phyloP scores from a whole-genome alignment of 163 green algal species.

The Chlorella variabilis region DNA sequence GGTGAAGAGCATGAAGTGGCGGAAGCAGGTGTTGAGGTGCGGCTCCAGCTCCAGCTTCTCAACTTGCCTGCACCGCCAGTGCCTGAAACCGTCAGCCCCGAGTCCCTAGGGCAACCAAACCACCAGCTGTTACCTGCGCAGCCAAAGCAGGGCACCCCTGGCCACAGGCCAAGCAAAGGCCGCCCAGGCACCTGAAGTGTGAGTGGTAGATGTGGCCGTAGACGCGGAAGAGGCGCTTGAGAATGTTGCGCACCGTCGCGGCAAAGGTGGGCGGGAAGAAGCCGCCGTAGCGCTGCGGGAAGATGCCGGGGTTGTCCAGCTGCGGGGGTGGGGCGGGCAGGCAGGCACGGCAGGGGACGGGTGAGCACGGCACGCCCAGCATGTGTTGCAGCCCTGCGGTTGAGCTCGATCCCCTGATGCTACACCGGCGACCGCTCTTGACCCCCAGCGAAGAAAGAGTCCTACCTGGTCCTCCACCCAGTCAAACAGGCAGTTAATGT shows the following conservation, averaged over 20 bases:
- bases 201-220: slow-evolving; percentile 99
- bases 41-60: slow-evolving; percentile 89
- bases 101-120: too few relatives aligned
- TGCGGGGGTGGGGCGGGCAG: slow-evolving; percentile 45
- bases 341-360: background rate
- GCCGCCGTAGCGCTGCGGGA: slow-evolving; percentile 88
- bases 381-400: background rate
- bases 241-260: slow-evolving; percentile 78
- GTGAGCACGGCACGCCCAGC: background rate
- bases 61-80: slow-evolving; percentile 55
- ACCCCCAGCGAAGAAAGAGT: too few relatives aligned
- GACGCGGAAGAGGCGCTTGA: slow-evolving; percentile 97
- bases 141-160: too few relatives aligned
- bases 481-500: slow-evolving; percentile 97
- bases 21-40: slow-evolving; percentile 99
- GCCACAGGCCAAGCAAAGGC: background rate
- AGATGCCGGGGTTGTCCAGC: slow-evolving; percentile 91
- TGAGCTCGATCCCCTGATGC: too few relatives aligned
- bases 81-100: too few relatives aligned
- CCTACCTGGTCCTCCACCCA: slow-evolving; percentile 96
- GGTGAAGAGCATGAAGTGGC: slow-evolving; percentile 99
- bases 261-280: slow-evolving; percentile 79
- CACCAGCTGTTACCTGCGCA: too few relatives aligned
- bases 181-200: slow-evolving; percentile 83
- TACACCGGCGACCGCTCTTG: too few relatives aligned